Base-by-base conservation (phyloP, 176 grass and related monocot species). In the Cenchrus purpureus region DNA sequence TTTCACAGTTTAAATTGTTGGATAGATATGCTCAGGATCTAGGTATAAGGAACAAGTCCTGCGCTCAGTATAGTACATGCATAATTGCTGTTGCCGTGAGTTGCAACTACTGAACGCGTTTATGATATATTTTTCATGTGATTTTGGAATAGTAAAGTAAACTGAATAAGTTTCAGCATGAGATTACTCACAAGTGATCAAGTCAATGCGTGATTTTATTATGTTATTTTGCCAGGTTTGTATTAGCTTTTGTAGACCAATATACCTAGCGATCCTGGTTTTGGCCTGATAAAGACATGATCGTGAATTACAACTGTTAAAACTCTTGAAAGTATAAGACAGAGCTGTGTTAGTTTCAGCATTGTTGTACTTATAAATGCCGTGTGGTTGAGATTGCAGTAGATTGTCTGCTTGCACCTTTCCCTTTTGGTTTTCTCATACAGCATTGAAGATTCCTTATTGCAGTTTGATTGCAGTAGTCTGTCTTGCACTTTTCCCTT, bases 1-100 rank as follows among this genome's bases (percentile, higher is more conserved):
- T 73, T 31, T 14, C 16, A 45, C 57, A 65, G 11, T 58, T 72
- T 78, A 72, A 58, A 65, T 86, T 86, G n/a, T 51, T 31, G 48
- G 71, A 53, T 73, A 73, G 6, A 51, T 29, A 72, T 51, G 3
- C 25, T 28, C 5, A 65, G 62, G 28, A 12, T 65, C 62, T 73
- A 72, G 45, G 49, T 50, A 17, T 45, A 10, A 22, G 20, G 22
- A 70, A 46, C 42, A 25, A 71, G 2, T 51, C 9, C 48, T 71
- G 68, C 22, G 43, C 1, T 71, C 68, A 71, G 1, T 25, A 25
- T 2, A 3, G 10, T 22, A 48, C 10, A 3, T 71, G 12, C 9
- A 71, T 12, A 48, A 71, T 71, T 22, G 8, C 1, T 9, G 11
- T 71, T 22, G 8, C 1, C 9, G 11, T 71, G 19, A 25, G 43